Evolutionary conservation across 305 asterid species (phyloP).

Genomic region (Fraxinus velutina): DNA sequence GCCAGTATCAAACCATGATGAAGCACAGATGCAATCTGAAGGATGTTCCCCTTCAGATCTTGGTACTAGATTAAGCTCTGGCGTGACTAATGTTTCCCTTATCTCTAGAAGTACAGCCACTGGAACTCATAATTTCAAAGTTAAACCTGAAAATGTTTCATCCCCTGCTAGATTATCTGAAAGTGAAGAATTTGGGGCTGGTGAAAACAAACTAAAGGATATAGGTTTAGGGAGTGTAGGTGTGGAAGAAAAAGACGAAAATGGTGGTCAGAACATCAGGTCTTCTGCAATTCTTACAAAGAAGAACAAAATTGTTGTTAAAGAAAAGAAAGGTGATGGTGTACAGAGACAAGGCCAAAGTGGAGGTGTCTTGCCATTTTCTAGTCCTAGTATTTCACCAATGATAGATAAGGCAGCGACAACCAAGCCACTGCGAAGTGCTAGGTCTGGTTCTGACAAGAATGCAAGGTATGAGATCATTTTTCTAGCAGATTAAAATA

Average conservation of each 20-base stretch:
- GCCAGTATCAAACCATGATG: conserved; percentile 83
- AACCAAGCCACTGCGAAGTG: conserved; percentile 66
- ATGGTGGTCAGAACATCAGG: conserved; percentile 52
- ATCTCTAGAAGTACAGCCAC: conserved; percentile 49
- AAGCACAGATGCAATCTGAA: conserved; percentile 65
- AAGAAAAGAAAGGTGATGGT: conserved; percentile 74
- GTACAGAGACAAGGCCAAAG: conserved; percentile 86
- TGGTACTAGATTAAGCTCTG: conserved; percentile 60
- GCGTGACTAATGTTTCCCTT: conserved; percentile 50
- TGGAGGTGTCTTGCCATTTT: conserved; percentile 73
- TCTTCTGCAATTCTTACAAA: conserved; percentile 46
- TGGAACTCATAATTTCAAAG: conserved; percentile 51
- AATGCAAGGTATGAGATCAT: conserved; percentile 67
- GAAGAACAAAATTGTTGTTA: conserved; percentile 59
- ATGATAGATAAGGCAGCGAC: conserved; percentile 53
- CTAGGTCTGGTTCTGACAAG: conserved; percentile 65
- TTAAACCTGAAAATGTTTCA: conserved; percentile 52
- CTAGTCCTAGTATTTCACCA: conserved; percentile 79
- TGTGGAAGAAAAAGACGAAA: conserved; percentile 53
- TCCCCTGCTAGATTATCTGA: conserved; percentile 84
- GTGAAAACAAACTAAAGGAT: conserved; percentile 62
- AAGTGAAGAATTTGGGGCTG: conserved; percentile 89
- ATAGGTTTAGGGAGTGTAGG: conserved; percentile 52
- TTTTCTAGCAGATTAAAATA: conserved; percentile 20
- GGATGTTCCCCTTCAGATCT: conserved; percentile 78